Evolutionary conservation across 2,329 filamentous ascomycete genomes (phyloP), one percentile per base, ranked within the genome.

Genomic region (Apiospora sp.): DNA sequence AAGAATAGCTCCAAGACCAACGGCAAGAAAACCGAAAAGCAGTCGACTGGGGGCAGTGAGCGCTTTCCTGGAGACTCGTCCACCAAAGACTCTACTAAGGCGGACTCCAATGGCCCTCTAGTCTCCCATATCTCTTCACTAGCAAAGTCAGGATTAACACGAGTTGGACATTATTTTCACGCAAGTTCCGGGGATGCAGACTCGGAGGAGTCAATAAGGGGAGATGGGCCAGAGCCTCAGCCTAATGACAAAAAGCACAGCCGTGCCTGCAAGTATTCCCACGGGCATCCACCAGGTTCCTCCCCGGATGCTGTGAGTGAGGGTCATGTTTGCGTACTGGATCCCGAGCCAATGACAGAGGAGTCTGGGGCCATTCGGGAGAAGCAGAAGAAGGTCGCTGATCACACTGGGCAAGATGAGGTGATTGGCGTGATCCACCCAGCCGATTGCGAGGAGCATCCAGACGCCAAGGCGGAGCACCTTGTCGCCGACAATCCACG

Each of bases 121-220:
- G n/a, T 1, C 14, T n/a, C n/a, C 24, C 13, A 24, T 10, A 24
- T 41, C 22, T 24, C 24, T 27, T 27, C 16, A 22, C 19, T 37
- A 13, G 27, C 27, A 4, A 37, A 37, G 51, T 10, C 51, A 22
- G 16, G 8, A 6, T 58, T 30, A 27, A 22, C 16, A 58, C 27
- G 14, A 58, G 8, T 16, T 10, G 51, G 51, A 19, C 27, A 22
- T 58, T 27, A 70, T 3, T 73, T 75, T 34, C 72, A 73, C 30
- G 46, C 67, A 22, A 74, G 69, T 48, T 70, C 74, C n/a, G 75
- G 75, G 43, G 75, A 76, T 71, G 71, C 49, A 61, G 75, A 67
- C 67, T 72, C 61, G 19, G 73, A 77, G n/a, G 74, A 73, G 16
- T 61, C 30, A 10, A n/a, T 19, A 37, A 30, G 22, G 37, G 54